Evolutionary conservation across 164 flowering plant species (phyloP).

Genomic region (Tetracentron sinense): DNA sequence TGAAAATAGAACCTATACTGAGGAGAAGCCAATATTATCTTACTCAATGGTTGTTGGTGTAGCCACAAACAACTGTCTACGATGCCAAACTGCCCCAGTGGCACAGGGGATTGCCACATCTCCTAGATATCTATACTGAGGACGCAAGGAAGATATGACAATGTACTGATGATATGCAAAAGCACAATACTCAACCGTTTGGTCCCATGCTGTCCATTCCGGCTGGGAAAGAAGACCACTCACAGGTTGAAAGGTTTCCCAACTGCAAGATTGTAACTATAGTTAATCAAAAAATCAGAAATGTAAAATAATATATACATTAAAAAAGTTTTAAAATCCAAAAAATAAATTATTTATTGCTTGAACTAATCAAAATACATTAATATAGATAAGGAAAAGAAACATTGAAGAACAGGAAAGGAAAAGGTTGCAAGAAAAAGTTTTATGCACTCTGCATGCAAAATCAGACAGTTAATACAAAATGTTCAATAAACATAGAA

Average conservation of each 20-base stretch:
- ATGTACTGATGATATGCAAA: constrained; percentile 89
- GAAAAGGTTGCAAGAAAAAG: too few relatives aligned
- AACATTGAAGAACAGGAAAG: too few relatives aligned
- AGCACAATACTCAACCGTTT: constrained; percentile 98
- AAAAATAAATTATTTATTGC: background rate
- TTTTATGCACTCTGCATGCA: background rate
- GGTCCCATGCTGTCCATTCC: constrained; percentile 99
- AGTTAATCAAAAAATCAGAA: constrained; percentile 4
- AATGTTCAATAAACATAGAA: background rate
- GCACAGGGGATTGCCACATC: constrained; percentile 97
- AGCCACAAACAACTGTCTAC: constrained; percentile 93
- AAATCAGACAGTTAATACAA: background rate
- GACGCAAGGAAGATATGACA: constrained; percentile 89
- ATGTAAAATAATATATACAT: background rate
- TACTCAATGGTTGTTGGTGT: constrained; percentile 98
- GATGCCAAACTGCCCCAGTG: constrained; percentile 96
- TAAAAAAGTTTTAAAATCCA: background rate
- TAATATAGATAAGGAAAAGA: too few relatives aligned
- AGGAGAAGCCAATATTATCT: constrained; percentile 20
- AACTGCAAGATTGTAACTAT: constrained; percentile 48
- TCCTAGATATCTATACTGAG: constrained; percentile 93
- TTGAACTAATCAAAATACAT: background rate
- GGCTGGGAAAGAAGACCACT: constrained; percentile 96
- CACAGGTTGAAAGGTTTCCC: constrained; percentile 97
- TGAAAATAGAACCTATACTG: background rate